Evolutionary conservation across 768 basidiomycete genomes (phyloP).

Genomic region (Hygrocybe coccinea): DNA sequence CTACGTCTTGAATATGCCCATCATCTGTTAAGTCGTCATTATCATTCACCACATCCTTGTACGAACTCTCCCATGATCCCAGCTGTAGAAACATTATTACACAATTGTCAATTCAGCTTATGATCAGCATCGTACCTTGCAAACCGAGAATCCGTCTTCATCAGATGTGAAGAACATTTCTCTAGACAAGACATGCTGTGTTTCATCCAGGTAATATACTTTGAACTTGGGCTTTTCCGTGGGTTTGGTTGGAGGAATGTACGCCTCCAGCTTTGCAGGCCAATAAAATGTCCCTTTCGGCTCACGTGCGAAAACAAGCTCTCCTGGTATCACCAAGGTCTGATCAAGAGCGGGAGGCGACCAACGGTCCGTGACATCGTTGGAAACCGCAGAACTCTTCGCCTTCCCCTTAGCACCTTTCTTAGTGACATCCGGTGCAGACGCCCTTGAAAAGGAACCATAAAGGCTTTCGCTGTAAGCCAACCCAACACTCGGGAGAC

Average conservation of each 20-base stretch:
- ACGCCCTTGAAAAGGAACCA: slow-evolving; percentile 6
- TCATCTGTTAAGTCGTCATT: slow-evolving; percentile 31
- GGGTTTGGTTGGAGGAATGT: slow-evolving; percentile 40
- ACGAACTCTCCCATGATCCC: slow-evolving; percentile 50
- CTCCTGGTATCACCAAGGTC: slow-evolving; percentile 58
- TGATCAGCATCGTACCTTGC: slow-evolving; percentile 39
- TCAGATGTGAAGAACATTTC: slow-evolving; percentile 54
- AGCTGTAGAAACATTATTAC: slow-evolving; percentile 32
- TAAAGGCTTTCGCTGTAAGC: slow-evolving; percentile 15
- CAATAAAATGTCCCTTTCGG: slow-evolving; percentile 44
- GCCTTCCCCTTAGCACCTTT: slow-evolving; percentile 15
- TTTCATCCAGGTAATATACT: slow-evolving; percentile 57
- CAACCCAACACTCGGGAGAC: slow-evolving; percentile 40
- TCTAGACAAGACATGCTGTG: slow-evolving; percentile 37
- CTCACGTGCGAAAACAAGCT: slow-evolving; percentile 54
- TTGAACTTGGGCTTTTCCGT: slow-evolving; percentile 39
- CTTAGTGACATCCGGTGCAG: neutral
- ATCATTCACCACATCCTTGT: slow-evolving; percentile 38
- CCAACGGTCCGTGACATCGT: slow-evolving; percentile 23
- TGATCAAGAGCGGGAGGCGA: slow-evolving; percentile 44
- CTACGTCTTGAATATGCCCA: slow-evolving; percentile 18
- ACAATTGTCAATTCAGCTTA: neutral
- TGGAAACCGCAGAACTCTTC: slow-evolving; percentile 12
- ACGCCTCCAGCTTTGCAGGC: slow-evolving; percentile 60
- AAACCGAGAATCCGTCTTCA: slow-evolving; percentile 58